Percentiles rank a stretch among this genome's conserved stretches.
phyloP scores from a whole-genome alignment of 1,284 basidiomycete species.

The Ganoderma resinaceum region DNA sequence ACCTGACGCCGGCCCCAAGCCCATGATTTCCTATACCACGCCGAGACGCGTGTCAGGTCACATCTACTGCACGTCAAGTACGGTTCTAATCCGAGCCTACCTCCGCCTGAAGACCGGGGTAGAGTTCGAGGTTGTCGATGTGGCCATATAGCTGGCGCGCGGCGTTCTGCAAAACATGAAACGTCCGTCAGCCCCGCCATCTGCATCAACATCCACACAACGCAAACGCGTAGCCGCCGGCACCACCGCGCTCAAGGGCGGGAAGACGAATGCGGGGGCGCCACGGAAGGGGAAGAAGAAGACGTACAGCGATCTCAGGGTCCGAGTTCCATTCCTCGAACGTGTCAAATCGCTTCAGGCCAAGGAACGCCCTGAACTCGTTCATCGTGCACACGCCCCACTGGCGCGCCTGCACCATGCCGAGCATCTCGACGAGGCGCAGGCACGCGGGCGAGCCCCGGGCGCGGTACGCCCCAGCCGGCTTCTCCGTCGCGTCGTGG shows the following conservation, averaged over 20 bases:
- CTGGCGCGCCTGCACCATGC: constrained; percentile 70
- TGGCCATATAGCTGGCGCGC: constrained; percentile 76
- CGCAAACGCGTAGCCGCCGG: neutral
- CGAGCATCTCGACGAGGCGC: constrained; percentile 75
- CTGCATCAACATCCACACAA: neutral
- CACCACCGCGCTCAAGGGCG: neutral
- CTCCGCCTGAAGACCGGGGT: constrained; percentile 76
- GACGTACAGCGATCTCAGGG: constrained; percentile 61
- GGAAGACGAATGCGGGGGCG: neutral
- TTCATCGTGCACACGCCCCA: constrained; percentile 82
- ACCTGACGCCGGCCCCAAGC: constrained; percentile 75
- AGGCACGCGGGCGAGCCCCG: constrained; percentile 74
- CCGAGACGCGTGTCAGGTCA: neutral
- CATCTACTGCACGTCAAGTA: neutral
- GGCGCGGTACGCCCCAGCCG: constrained; percentile 80
- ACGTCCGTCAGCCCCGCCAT: neutral
- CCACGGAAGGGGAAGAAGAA: neutral
- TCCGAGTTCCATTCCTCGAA: constrained; percentile 86
- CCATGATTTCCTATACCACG: constrained; percentile 71
- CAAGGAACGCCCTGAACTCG: constrained; percentile 68
- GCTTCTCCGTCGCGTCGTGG: constrained; percentile 68
- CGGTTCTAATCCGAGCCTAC: constrained; percentile 1
- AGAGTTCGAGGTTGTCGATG: constrained; percentile 80
- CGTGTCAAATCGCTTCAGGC: constrained; percentile 58
- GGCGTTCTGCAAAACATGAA: constrained; percentile 49